Evolutionary conservation across 257 asterid species (phyloP).

Genomic region (Echites panduratus): DNA sequence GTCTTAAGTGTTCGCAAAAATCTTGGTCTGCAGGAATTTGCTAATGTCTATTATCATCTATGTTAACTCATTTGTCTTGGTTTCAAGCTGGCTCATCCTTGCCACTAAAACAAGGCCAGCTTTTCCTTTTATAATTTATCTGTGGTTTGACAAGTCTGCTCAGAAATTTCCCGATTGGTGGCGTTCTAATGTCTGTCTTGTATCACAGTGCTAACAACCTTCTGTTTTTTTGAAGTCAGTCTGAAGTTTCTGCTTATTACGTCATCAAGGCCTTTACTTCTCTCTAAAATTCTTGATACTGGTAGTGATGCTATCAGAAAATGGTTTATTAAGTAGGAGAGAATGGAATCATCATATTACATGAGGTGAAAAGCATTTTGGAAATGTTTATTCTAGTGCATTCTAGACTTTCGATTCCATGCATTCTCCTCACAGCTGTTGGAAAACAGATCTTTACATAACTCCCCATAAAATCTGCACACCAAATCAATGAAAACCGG

Average conservation of each 20-base stretch:
- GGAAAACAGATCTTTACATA: conserved; percentile 62
- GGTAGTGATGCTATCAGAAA: neutral
- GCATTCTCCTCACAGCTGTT: conserved; percentile 19
- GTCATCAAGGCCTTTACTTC: neutral
- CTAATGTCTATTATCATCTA: neutral
- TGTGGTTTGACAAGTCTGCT: neutral
- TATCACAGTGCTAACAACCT: neutral
- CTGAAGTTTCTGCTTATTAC: neutral
- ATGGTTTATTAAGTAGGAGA: neutral
- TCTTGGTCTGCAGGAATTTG: neutral
- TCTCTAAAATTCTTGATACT: neutral
- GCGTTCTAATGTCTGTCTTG: no score
- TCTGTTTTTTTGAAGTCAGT: neutral
- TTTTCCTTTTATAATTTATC: neutral
- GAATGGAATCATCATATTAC: neutral
- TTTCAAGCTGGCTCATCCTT: neutral
- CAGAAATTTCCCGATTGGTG: no score
- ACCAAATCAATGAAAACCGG: conserved; percentile 63
- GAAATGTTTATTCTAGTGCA: conserved; percentile 5
- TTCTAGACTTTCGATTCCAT: neutral
- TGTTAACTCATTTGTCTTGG: neutral
- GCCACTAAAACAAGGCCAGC: neutral
- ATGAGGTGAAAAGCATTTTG: neutral
- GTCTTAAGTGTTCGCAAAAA: neutral
- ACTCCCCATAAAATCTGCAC: conserved; percentile 60